phyloP scores from a whole-genome alignment of 345 rosid species.

The Lumnitzera racemosa region DNA sequence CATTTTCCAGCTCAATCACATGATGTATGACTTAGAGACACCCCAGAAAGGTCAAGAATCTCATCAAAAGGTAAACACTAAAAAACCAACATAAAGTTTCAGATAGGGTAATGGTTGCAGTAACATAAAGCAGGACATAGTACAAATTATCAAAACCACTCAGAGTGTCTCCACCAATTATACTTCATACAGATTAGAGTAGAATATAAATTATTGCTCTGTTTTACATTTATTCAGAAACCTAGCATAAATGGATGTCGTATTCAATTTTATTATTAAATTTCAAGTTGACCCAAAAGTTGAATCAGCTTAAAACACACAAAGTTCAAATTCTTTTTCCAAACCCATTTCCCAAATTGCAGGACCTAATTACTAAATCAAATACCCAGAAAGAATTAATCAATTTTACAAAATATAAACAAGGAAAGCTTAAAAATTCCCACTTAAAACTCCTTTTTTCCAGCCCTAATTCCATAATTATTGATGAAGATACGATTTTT shows the following conservation, averaged over 20 bases:
- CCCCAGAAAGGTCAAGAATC: background rate
- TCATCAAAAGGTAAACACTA: background rate
- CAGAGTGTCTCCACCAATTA: slow-evolving; percentile 7
- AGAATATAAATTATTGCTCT: slow-evolving; percentile 2
- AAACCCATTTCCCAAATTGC: too few relatives aligned
- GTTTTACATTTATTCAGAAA: slow-evolving; percentile 2
- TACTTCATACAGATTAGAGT: slow-evolving; percentile 18
- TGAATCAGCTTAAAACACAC: too few relatives aligned
- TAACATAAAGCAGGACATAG: slow-evolving; percentile 9
- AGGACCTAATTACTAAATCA: too few relatives aligned
- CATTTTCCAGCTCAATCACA: background rate
- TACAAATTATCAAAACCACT: slow-evolving; percentile 10
- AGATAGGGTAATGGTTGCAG: slow-evolving; percentile 4
- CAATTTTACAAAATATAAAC: too few relatives aligned
- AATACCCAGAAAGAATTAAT: too few relatives aligned
- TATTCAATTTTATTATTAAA: background rate
- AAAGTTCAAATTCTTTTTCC: too few relatives aligned
- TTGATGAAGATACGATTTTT: background rate
- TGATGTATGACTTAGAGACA: background rate
- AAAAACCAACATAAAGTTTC: background rate
- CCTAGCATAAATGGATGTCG: slow-evolving; percentile 14
- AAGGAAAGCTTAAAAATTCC: too few relatives aligned
- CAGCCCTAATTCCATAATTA: too few relatives aligned
- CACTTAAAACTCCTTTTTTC: too few relatives aligned
- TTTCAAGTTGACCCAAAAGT: too few relatives aligned